Conservation (phyloP, 2,329 filamentous ascomycete species). For the Botrytis paeoniae region DNA sequence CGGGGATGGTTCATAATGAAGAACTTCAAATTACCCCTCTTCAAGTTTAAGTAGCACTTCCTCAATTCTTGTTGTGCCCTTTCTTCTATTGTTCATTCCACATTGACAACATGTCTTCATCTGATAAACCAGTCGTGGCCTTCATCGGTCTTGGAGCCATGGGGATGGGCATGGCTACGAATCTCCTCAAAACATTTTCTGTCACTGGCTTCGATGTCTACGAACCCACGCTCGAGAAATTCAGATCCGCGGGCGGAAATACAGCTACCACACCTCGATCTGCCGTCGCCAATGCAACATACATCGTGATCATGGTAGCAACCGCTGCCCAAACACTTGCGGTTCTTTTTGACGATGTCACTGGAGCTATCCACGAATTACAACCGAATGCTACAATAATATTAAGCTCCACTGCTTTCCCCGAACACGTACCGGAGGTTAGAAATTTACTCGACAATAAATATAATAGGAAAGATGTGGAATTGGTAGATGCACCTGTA, state of each 20-base stretch:
- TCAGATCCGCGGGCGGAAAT: slow-evolving; percentile 58
- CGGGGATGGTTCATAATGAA: background rate
- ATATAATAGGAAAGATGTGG: slow-evolving; percentile 59
- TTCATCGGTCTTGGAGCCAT: slow-evolving; percentile 68
- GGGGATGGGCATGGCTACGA: slow-evolving; percentile 78
- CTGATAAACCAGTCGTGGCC: slow-evolving; percentile 16
- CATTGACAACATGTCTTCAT: slow-evolving; percentile 12
- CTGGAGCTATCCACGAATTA: slow-evolving; percentile 47
- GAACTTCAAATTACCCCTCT: background rate
- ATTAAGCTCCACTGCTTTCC: slow-evolving; percentile 69
- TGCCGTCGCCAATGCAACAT: slow-evolving; percentile 56
- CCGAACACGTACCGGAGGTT: slow-evolving; percentile 61
- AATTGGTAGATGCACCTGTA: slow-evolving; percentile 69
- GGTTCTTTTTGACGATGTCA: slow-evolving; percentile 59
- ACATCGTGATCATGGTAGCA: slow-evolving; percentile 73
- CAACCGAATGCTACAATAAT: slow-evolving; percentile 59
- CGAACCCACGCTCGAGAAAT: slow-evolving; percentile 62
- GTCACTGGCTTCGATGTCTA: slow-evolving; percentile 73
- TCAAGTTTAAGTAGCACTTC: background rate
- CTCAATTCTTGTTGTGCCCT: background rate
- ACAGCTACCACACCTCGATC: slow-evolving; percentile 58
- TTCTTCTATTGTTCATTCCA: background rate
- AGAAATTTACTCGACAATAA: slow-evolving; percentile 52
- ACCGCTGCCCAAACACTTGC: slow-evolving; percentile 66
- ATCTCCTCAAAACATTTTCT: slow-evolving; percentile 63